Conservation (phyloP, 768 basidiomycete genomes). For the Leccinum fibrillosum region DNA sequence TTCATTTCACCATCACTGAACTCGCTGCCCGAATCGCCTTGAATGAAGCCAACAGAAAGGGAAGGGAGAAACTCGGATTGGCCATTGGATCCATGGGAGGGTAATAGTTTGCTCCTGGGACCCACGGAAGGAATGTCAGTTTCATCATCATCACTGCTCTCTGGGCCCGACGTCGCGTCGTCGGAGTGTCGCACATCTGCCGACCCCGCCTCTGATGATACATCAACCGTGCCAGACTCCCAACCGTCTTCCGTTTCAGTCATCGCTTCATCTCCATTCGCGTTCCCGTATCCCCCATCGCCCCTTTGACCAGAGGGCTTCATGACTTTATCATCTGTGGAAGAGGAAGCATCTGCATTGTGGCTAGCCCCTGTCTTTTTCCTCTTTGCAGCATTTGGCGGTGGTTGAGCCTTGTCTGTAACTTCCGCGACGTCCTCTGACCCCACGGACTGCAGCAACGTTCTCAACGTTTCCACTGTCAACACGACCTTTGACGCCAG, state of each 20-base stretch:
- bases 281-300: constrained; percentile 24
- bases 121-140: constrained; percentile 13
- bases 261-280: constrained; percentile 3
- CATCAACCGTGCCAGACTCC: constrained; percentile 42
- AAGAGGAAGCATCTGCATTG: background rate
- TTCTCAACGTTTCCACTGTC: constrained; percentile 49
- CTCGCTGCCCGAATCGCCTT: constrained; percentile 78
- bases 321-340: background rate
- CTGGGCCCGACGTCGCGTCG: constrained; percentile 31
- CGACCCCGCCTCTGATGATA: constrained; percentile 15
- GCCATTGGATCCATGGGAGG: constrained; percentile 18
- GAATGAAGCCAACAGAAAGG: constrained; percentile 79
- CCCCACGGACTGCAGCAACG: constrained; percentile 32
- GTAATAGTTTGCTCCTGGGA: constrained; percentile 14
- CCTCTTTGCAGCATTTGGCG: constrained; percentile 10
- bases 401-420: constrained; percentile 14
- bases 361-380: background rate
- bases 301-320: constrained; percentile 9
- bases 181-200: background rate
- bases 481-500: constrained; percentile 56
- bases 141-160: constrained; percentile 21
- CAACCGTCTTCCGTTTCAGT: constrained; percentile 30
- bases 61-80: constrained; percentile 82
- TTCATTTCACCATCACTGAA: constrained; percentile 62
- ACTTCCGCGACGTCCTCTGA: constrained; percentile 15